Evolutionary conservation across 2,329 filamentous ascomycete genomes (phyloP).

Genomic region (Fusarium sp.): DNA sequence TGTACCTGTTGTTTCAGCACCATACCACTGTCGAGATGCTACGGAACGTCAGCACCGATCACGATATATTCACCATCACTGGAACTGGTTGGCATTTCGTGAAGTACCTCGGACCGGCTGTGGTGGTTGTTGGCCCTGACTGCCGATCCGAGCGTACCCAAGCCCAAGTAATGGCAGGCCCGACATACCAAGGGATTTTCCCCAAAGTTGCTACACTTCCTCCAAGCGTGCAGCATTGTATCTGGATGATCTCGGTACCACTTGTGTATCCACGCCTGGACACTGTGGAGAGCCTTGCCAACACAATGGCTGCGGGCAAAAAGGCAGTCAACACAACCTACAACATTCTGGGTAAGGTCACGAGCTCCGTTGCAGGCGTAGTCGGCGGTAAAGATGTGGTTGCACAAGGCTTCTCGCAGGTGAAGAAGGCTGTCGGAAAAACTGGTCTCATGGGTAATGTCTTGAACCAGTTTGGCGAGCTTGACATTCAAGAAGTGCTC

Average conservation of each 20-base stretch:
- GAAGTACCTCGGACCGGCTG: constrained; percentile 91
- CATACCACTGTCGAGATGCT: constrained; percentile 95
- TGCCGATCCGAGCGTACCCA: constrained; percentile 92
- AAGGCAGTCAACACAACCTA: constrained; percentile 96
- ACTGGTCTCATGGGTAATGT: constrained; percentile 95
- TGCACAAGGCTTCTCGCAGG: constrained; percentile 88
- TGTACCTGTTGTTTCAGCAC: constrained; percentile 98
- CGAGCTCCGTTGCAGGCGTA: constrained; percentile 92
- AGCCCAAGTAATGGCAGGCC: constrained; percentile 91
- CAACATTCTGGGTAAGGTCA: constrained; percentile 94
- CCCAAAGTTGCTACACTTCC: constrained; percentile 93
- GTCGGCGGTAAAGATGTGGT: constrained; percentile 95
- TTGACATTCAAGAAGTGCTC: constrained; percentile 93
- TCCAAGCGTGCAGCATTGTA: constrained; percentile 92
- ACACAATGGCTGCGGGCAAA: constrained; percentile 93
- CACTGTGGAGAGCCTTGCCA: constrained; percentile 88
- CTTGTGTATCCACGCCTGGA: constrained; percentile 91
- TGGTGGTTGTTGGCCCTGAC: constrained; percentile 90
- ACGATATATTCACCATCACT: constrained; percentile 94
- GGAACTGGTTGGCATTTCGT: constrained; percentile 99
- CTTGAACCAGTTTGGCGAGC: constrained; percentile 93
- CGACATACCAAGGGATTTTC: constrained; percentile 97
- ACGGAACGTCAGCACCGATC: constrained; percentile 86
- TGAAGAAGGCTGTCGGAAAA: constrained; percentile 97
- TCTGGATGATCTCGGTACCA: constrained; percentile 95